Evolutionary conservation across 257 asterid genomes (phyloP), one percentile per base, ranked within the genome.

Genomic region (Plantago major): DNA sequence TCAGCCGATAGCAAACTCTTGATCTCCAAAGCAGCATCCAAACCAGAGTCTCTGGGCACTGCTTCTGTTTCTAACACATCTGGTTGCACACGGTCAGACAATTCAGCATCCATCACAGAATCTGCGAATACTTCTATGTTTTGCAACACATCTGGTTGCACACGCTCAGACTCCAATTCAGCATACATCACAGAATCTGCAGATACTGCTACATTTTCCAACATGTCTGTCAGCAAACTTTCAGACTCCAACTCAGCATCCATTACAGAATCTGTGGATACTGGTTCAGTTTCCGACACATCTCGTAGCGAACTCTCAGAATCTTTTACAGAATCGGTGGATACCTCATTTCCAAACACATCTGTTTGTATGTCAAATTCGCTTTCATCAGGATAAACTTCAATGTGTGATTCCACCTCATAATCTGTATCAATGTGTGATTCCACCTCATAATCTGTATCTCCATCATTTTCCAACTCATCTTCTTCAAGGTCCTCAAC

Each of bases 71-170:
- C 60, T 5, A 59, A n/a, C 49, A 51, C 11, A 30, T 58, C 67
- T 65, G 45, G 65, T n/a, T 60, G 67, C 28, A 64, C 51, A 49
- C 16, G 51, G 16, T 60, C 62, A 7, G 73, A 49, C 33, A 37
- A 22, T 60, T 67, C 67, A 16, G 62, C 44, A 56, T 43, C 16
- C 26, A 42, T 11, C 13, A 67, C 67, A 38, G 69, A 30, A 51
- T 62, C 73, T 9, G 67, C 17, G 1, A 73, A 52, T 37, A 65
- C 73, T 19, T 68, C 83, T 71, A 42, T 65, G 26, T 44, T 63
- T 17, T 51, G 63, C 6, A 62, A 15, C 50, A 51, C 12, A 33
- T 58, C 67, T 65, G 46, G 65, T 18, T 61, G 68, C 18, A 64
- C 51, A 49, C 16, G 52, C 22, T 60, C 62, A 7, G 73, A 49